Conservation (phyloP, 176 grass and related monocot genomes). For the Alopecurus myosuroides region DNA sequence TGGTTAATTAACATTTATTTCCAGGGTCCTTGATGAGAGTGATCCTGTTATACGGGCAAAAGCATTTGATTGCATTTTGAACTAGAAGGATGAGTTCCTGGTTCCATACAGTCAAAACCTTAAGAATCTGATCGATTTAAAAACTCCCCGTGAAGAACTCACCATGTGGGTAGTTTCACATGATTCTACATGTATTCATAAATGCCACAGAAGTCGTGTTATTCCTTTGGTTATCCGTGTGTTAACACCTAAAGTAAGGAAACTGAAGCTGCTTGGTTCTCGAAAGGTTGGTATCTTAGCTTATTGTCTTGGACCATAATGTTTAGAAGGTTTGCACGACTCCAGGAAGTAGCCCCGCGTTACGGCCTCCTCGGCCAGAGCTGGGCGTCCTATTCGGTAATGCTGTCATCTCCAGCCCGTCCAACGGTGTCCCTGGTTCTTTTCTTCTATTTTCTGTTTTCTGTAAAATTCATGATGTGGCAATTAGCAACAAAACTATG, state of each 20-base stretch:
- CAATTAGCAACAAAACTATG: too few species aligned
- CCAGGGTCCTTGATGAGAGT: constrained; percentile 80
- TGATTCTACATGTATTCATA: constrained; percentile 61
- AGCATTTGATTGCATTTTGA: constrained; percentile 85
- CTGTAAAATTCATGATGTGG: too few species aligned
- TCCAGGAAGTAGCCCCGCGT: too few species aligned
- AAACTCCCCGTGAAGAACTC: constrained; percentile 84
- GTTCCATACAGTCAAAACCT: constrained; percentile 57
- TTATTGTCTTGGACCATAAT: constrained; percentile 6
- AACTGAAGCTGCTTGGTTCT: constrained; percentile 79
- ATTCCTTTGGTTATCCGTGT: constrained; percentile 81
- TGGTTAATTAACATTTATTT: constrained; percentile 8
- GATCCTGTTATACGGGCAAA: constrained; percentile 77
- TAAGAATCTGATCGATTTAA: constrained; percentile 61
- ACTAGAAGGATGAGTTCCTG: constrained; percentile 82
- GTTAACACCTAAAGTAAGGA: constrained; percentile 80
- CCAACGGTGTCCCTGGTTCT: too few species aligned
- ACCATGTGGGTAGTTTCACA: constrained; percentile 85
- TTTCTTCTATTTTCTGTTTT: too few species aligned
- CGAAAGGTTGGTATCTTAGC: constrained; percentile 64
- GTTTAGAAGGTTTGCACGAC: background rate
- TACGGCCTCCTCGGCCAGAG: too few species aligned
- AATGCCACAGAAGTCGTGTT: constrained; percentile 63
- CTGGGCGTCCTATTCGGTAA: too few species aligned
- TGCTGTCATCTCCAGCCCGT: too few species aligned